These are phyloP conservation scores for Ligustrum vulgare DNA, from an alignment of 257 asterid genomes.

Conservation along the genomic window DNA sequence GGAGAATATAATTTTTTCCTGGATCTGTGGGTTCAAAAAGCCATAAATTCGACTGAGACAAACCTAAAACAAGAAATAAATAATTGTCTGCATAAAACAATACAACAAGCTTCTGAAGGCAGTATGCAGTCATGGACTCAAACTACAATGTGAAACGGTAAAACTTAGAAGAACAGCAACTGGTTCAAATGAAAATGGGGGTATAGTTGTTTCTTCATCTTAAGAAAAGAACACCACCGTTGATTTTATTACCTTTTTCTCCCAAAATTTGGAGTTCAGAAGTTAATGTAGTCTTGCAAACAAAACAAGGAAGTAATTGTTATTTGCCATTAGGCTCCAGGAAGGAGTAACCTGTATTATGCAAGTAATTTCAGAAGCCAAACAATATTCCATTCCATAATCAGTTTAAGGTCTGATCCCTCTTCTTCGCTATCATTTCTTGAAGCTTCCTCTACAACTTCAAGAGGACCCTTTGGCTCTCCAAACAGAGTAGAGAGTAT, in stretches of 20 bases:
- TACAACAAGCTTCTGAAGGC: background rate
- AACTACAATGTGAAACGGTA: background rate
- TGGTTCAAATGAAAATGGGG: background rate
- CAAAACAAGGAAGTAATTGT: background rate
- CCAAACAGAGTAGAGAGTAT: constrained; percentile 72
- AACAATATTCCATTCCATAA: constrained; percentile 26
- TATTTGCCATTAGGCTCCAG: background rate
- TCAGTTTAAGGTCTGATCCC: constrained; percentile 21
- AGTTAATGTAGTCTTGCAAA: constrained; percentile 22
- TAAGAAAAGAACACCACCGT: background rate
- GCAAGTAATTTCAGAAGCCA: constrained; percentile 26
- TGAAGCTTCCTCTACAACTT: constrained; percentile 41
- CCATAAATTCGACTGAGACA: too few species aligned
- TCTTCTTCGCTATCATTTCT: constrained; percentile 29
- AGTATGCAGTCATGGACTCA: background rate
- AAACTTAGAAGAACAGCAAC: background rate
- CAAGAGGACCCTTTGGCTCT: constrained; percentile 61
- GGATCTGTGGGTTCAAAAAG: too few species aligned
- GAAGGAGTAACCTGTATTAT: constrained; percentile 31
- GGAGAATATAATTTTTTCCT: too few species aligned
- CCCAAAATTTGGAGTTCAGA: constrained; percentile 28
- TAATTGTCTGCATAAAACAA: too few species aligned
- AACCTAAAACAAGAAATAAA: background rate
- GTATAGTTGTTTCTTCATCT: background rate
- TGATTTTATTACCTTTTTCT: constrained; percentile 19